Evolutionary conservation across 1,284 basidiomycete species (phyloP), one percentile per base, ranked within the genome.

Genomic region (Cryptococcus sp.): DNA sequence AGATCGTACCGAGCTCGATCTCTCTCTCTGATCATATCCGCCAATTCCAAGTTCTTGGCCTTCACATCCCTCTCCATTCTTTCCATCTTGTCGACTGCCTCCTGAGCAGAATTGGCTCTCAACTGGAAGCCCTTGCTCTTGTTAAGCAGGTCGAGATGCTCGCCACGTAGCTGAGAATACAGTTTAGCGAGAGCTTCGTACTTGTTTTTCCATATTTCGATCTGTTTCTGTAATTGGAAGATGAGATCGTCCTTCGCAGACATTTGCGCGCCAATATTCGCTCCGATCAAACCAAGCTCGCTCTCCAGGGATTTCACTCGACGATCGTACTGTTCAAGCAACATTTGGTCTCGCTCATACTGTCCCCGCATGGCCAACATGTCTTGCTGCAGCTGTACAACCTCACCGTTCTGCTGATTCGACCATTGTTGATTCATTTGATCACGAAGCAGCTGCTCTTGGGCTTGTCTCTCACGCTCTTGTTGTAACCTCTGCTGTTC

Each of bases 81-180:
- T 77, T 98, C 96, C 93, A 98, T 98, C 69, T 87, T 88, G 77
- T 98, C 95, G 52, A 98, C 88, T n/a, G 95, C 91, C 78, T 98
- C 96, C 75, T 98, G 95, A 0, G 96, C 94, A 53, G 93, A 97
- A 74, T 94, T 96, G 23, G 96, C 96, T 78, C 97, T 98, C 67
- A 98, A 84, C 74, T 98, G 94, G 83, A 96, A 84, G 70, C 91
- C 88, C 80, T 98, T 98, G 82, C 90, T 95, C 79, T 96, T 98
- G 68, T 87, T 84, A 49, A 99, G 84, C 85, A 98, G 89, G 68
- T 99, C 96, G 53, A 99, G 82, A 76, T 99, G 96, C 76, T 98
- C 96, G 36, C 90, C 88, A 46, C 96, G 89, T 10, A 99, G 84
- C 75, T 98, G 96, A 66, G 92, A 96, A 81, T 99, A 99, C 6